Evolutionary conservation across 139 green algal genomes (phyloP).

Genomic region (Dunaliella primolecta): DNA sequence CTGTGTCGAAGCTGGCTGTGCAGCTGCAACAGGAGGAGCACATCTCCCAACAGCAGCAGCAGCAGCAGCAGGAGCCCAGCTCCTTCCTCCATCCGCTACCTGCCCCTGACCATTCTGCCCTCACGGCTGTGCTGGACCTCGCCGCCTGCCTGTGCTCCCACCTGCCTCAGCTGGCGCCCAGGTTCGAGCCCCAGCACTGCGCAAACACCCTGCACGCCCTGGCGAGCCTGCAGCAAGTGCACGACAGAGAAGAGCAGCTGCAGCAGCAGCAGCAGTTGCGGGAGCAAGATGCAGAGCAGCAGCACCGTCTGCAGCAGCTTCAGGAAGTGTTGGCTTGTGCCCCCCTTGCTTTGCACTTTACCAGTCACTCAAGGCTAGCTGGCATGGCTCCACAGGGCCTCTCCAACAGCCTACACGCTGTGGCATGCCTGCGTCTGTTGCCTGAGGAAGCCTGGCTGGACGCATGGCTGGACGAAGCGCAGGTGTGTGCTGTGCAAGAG

Average conservation of each 20-base stretch:
- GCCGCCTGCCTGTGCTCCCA: conserved; percentile 13
- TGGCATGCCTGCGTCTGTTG: conserved; percentile 20
- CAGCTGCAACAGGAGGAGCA: not conserved
- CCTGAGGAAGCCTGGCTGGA: conserved; percentile 32
- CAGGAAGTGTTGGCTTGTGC: not conserved
- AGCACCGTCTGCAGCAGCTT: not conserved
- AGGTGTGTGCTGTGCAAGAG: not conserved
- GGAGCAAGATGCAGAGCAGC: not conserved
- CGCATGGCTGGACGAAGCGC: not conserved
- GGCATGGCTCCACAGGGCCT: conserved; percentile 6
- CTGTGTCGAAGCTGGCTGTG: not conserved
- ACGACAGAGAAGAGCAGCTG: not conserved
- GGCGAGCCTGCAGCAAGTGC: not conserved
- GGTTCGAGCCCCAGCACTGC: conserved; percentile 41
- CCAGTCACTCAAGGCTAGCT: not conserved
- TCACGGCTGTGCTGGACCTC: conserved; percentile 6
- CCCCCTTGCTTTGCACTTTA: not conserved
- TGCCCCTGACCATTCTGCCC: not conserved
- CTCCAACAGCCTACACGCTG: conserved; percentile 36
- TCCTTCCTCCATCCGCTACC: not conserved
- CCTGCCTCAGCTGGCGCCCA: conserved; percentile 11
- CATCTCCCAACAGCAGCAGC: not conserved
- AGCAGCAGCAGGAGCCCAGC: not conserved
- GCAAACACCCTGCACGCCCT: not conserved
- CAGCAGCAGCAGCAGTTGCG: not conserved